Base-by-base conservation (phyloP, 2,329 filamentous ascomycete species). In the Hypoxylon sp. region DNA sequence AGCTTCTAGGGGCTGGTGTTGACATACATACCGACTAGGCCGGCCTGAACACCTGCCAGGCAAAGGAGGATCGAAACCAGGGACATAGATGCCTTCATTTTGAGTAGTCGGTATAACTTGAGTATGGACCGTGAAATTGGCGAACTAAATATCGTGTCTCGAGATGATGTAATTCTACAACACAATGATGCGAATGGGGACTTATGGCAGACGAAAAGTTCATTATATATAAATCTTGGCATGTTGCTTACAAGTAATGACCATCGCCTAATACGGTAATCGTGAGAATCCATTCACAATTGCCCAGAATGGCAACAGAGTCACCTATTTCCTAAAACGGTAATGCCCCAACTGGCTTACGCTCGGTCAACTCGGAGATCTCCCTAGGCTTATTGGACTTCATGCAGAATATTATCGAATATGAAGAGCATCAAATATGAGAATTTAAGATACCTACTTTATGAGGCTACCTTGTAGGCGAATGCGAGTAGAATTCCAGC, bases 51-150 rank as follows among this genome's bases (percentile, higher is more conserved):
- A 39, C 66, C 63, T 26, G 66, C 62, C 3, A 71, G 48, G 57
- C 69, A 63, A 59, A 71, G 13, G 24, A 71, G 9, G 24, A 69
- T 24, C 3, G 69, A 71, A 55, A 66, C 44, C 8, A 69, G 33
- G 8, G 66, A 59, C 3, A 44, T 33, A 14, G 61, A 70, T 5
- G 66, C 65, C 63, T 69, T 71, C 69, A 71, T 69, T 55, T 55
- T 62, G 55, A 52, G n/a, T 51, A 24, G 13, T 51, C 13, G 24
- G 39, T 64, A 24, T 39, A 24, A 37, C 53, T 11, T 54, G n/a
- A 17, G 13, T 52, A 35, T 22, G 8, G 8, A 44, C 3, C 42
- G 5, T 26, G n/a, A n/a, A 3, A 3, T 51, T 46, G 24, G 31
- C 24, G 8, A 47, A 42, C 13, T 17, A 5, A 11, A 29, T 31